Percentiles rank a stretch among this genome's conserved stretches.
Conservation (phyloP, 2,329 filamentous ascomycete species). For the Fusarium nanum region DNA sequence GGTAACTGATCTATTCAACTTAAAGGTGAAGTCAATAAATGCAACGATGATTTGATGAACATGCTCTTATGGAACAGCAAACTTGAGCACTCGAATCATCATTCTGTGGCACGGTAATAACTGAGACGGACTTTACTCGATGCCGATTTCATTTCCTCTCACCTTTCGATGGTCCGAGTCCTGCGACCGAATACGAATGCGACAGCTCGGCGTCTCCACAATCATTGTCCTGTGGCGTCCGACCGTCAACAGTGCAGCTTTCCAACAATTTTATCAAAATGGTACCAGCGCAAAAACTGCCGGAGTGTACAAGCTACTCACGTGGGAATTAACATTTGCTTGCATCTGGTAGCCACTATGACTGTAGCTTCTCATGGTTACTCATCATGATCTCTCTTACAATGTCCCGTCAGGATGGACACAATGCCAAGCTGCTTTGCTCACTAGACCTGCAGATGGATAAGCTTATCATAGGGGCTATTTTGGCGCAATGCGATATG, state of each 20-base stretch:
- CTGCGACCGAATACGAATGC: slow-evolving; percentile 28
- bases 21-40: background rate
- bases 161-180: background rate
- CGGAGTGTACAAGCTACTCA: background rate
- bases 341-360: background rate
- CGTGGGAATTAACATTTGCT: background rate
- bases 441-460: slow-evolving; percentile 20
- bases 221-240: background rate
- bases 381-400: background rate
- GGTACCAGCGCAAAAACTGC: background rate
- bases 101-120: background rate
- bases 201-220: background rate
- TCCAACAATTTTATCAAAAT: background rate
- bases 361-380: background rate
- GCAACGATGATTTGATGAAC: background rate
- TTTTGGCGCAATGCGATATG: background rate
- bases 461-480: slow-evolving; percentile 40
- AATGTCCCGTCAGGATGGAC: background rate
- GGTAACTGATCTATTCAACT: background rate
- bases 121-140: background rate
- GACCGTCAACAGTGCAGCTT: background rate
- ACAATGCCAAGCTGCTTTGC: slow-evolving; percentile 11
- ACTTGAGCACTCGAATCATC: background rate
- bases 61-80: background rate
- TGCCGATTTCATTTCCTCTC: slow-evolving; percentile 12